Evolutionary conservation across 192 early-diverging fungal genomes (phyloP).

Genomic region (Backusella tuberculispora): DNA sequence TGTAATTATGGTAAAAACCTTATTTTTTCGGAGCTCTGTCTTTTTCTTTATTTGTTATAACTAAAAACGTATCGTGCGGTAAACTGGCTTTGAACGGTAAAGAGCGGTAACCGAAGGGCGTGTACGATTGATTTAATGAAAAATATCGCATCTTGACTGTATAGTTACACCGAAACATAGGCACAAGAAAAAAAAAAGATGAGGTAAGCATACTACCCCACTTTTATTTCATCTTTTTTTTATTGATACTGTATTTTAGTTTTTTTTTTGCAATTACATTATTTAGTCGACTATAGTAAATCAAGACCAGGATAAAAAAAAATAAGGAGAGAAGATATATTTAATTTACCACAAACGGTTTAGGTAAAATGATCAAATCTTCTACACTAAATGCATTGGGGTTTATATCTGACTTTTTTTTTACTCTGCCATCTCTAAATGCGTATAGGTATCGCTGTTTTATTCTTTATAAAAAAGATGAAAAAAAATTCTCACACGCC

Average conservation of each 20-base stretch:
- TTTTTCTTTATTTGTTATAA: not conserved
- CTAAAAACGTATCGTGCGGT: not conserved
- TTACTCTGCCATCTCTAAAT: not conserved
- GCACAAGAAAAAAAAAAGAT: not conserved
- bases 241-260: not conserved
- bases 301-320: not conserved
- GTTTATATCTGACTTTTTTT: not conserved
- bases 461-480: not conserved
- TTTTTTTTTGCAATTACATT: not conserved
- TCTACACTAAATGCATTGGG: not conserved
- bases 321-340: not conserved
- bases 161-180: not conserved
- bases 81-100: slow-evolving; percentile 6
- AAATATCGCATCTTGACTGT: too few species aligned
- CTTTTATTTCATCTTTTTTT: slow-evolving; percentile 7
- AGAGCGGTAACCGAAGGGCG: not conserved
- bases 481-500: slow-evolving; percentile 2
- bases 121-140: not conserved
- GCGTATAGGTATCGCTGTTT: not conserved
- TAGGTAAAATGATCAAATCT: not conserved
- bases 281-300: not conserved
- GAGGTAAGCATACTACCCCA: not conserved
- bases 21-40: not conserved
- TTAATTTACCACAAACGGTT: not conserved
- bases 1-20: not conserved